Base-by-base conservation (phyloP, 371 early-diverging fungal genomes). In the Thermomucor indicae-seudaticae region DNA sequence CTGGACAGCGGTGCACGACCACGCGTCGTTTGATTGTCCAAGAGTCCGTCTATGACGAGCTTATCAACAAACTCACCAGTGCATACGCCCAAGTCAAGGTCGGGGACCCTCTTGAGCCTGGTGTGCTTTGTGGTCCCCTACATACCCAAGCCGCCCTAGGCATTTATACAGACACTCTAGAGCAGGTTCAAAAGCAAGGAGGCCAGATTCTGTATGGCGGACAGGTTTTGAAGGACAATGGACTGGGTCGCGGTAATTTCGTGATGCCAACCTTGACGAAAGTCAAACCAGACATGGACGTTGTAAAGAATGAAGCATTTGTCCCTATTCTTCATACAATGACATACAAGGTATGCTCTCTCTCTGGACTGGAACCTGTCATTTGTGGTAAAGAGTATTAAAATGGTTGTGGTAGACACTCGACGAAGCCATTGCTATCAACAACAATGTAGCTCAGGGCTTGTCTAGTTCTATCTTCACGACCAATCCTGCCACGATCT, bases 1-100 rank as follows among this genome's bases (percentile, higher is more conserved):
- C 95, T 37, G 97, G 97, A 22, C 97, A 97, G 72, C 77, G 97
- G 28, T 96, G 97, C 70, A 97, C 97, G 1, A 97, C 97, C 24
- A 90, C 95, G 1, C 87, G 96, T 25, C 89, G 96, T 31, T 74
- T 96, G 61, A 85, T 95, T 64, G 69, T 96, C n/a, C 97, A 97
- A 50, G 90, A 91, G 58, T 76, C 78, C 43, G 91, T 96, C 45
- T 88, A 96, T 65, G 96, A 95, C 56, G 71, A 75, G 2, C 87
- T 97, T 57, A 67, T 96, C 17, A 86, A 78, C 30, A 67, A 80
- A 38, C 75, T 97, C 7, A 66, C 76, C 49, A 86, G 88, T 58
- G 95, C 97, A 0, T 97, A 97, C 68, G 54, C 58, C 28, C 94
- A 96, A 57, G 85, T 97, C 56, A 85, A 80, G 49, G 87, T 97